Evolutionary conservation across 352 stramenopile genomes (phyloP).

Genomic region (Phytopythium oedochilum): DNA sequence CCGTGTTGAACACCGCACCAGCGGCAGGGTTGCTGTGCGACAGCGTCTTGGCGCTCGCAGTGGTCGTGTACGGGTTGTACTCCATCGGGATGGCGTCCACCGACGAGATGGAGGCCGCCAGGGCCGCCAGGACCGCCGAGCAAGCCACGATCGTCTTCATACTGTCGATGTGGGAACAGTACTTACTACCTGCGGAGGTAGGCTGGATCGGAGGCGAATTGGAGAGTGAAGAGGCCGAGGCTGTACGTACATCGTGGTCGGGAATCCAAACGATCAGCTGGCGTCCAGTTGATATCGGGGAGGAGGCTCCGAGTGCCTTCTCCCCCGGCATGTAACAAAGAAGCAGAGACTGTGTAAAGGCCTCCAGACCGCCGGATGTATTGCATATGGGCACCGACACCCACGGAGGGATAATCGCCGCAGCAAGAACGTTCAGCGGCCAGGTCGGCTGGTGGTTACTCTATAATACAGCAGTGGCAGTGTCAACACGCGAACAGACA

Average conservation of each 20-base stretch:
- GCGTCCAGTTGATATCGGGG: too few relatives aligned
- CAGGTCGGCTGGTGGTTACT: too few relatives aligned
- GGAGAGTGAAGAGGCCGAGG: too few relatives aligned
- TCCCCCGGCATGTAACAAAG: neutral
- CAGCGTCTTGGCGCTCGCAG: constrained; percentile 15
- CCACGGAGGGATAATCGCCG: too few relatives aligned
- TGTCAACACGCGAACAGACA: too few relatives aligned
- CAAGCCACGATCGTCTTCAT: neutral
- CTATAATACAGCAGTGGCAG: too few relatives aligned
- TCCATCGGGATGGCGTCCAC: constrained; percentile 15
- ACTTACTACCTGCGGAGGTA: too few relatives aligned
- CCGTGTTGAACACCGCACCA: constrained; percentile 12
- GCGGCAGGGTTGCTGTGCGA: constrained; percentile 23
- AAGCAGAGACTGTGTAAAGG: neutral
- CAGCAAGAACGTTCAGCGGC: too few relatives aligned
- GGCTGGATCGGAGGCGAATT: neutral
- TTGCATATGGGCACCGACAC: neutral
- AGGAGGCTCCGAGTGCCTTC: neutral
- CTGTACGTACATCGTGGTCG: too few relatives aligned
- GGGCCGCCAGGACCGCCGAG: neutral
- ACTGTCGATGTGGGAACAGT: neutral
- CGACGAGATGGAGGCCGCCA: neutral
- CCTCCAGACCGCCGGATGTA: neutral
- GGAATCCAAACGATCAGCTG: too few relatives aligned
- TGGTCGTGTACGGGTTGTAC: constrained; percentile 28